Evolutionary conservation across 768 basidiomycete species (phyloP).

Genomic region (Candolleomyces eurysporus): DNA sequence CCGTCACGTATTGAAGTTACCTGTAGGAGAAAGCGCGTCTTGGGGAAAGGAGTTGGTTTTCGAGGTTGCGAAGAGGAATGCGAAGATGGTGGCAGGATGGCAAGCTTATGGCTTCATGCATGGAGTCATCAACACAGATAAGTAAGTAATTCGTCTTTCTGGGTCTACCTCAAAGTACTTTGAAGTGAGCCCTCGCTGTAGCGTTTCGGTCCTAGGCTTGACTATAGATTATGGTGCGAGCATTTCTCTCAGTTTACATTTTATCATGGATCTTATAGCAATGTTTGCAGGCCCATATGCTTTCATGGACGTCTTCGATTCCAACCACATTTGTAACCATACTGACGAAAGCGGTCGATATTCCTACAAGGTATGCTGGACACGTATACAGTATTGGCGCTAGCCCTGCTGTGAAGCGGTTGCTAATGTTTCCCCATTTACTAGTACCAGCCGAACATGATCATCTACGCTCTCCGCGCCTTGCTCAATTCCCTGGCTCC

Average conservation of each 20-base stretch:
- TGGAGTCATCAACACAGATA: conserved; percentile 97
- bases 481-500: conserved; percentile 78
- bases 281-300: conserved; percentile 71
- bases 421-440: conserved; percentile 1
- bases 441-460: conserved; percentile 76
- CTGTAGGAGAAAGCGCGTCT: conserved; percentile 44
- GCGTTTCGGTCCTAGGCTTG: conserved; percentile 70
- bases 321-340: conserved; percentile 88
- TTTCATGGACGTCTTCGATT: conserved; percentile 92
- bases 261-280: not conserved
- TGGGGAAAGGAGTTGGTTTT: conserved; percentile 75
- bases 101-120: conserved; percentile 95
- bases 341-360: conserved; percentile 78
- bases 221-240: conserved; percentile 75
- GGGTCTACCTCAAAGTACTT: not conserved
- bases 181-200: conserved; percentile 23
- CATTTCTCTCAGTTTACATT: not conserved
- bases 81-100: conserved; percentile 92
- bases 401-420: not conserved
- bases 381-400: not conserved
- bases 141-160: conserved; percentile 41
- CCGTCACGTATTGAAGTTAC: conserved; percentile 53
- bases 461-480: conserved; percentile 76
- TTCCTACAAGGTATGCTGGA: conserved; percentile 50
- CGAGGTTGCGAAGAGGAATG: conserved; percentile 83